Evolutionary conservation across 768 basidiomycete species (phyloP), one percentile per base, ranked within the genome.

Genomic region (Dacryopinax primogenitus): DNA sequence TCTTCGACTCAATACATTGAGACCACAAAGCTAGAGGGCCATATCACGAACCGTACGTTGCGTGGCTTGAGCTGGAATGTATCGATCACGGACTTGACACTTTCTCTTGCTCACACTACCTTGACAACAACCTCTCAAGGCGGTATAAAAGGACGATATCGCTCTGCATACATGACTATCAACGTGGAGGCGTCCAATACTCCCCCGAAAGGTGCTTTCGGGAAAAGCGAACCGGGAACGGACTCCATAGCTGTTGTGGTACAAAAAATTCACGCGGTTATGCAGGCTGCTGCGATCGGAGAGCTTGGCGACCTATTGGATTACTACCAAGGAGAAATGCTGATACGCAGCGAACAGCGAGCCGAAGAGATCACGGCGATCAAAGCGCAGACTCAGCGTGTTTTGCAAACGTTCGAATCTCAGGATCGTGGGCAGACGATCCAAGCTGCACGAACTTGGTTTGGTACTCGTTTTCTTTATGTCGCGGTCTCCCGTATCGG

Each of bases 261-360:
- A 26, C 83, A 82, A 7, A 90, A 87, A 73, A 84, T 92, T 1
- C 91, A 97, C 71, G 92, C 94, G 0, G 88, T 95, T 34, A 86
- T 96, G 87, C 92, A 93, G 73, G 87, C 94, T 11, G 90, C 90
- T 68, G 94, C 95, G 0, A 86, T 97, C 62, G 87, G 87, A 23
- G 90, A 95, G 72, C 77, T 97, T 7, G 90, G 87, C 16, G 94
- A 97, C 72, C 90, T 92, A 68, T 74, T 92, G 39, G 92, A 95
- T 71, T 81, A 91, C 69, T 77, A 91, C 41, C 90, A 90, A 81
- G 90, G 87, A 76, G 93, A 96, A 72, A 79, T 95, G 64, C 76
- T 86, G 26, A 77, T 82, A 35, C 82, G 89, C 26, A 82, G 85
- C 71, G 86, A 90, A 69, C 84, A 86, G 70, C 84, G 94, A 39